phyloP scores from a whole-genome alignment of 108 stramenopile species.

The Nitzschia inconspicua region DNA sequence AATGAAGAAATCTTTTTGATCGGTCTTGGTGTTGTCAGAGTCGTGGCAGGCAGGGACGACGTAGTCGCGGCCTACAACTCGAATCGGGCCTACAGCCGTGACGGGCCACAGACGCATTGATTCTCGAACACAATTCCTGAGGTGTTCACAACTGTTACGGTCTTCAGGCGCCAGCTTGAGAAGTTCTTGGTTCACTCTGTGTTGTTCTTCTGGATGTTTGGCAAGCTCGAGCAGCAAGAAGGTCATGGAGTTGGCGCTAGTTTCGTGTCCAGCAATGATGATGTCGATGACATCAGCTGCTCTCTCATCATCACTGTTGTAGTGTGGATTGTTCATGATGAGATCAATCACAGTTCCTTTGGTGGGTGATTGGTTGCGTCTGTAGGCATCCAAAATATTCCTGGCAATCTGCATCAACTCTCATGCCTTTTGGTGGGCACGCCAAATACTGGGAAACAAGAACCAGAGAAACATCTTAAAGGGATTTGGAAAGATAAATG shows the following conservation, averaged over 20 bases:
- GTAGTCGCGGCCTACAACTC: not conserved
- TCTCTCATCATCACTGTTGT: conserved; percentile 9
- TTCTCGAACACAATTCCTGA: not conserved
- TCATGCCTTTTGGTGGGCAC: too few species aligned
- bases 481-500: too few species aligned
- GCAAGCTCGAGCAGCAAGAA: conserved; percentile 15
- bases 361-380: conserved; percentile 5
- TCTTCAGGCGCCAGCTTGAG: not conserved
- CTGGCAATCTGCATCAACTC: not conserved
- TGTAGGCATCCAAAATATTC: conserved; percentile 6
- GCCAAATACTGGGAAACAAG: too few species aligned
- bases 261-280: conserved; percentile 37
- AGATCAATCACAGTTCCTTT: conserved; percentile 1
- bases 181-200: not conserved
- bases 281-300: conserved; percentile 16
- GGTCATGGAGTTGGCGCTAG: conserved; percentile 19
- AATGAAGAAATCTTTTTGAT: too few species aligned
- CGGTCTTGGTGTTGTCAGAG: not conserved
- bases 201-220: conserved; percentile 8
- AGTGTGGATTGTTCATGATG: conserved; percentile 1
- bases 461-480: too few species aligned
- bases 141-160: not conserved
- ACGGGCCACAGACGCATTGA: not conserved
- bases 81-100: not conserved
- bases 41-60: not conserved